phyloP scores from a whole-genome alignment of 139 green algal species.

The Chlamydomonas sphaeroides region DNA sequence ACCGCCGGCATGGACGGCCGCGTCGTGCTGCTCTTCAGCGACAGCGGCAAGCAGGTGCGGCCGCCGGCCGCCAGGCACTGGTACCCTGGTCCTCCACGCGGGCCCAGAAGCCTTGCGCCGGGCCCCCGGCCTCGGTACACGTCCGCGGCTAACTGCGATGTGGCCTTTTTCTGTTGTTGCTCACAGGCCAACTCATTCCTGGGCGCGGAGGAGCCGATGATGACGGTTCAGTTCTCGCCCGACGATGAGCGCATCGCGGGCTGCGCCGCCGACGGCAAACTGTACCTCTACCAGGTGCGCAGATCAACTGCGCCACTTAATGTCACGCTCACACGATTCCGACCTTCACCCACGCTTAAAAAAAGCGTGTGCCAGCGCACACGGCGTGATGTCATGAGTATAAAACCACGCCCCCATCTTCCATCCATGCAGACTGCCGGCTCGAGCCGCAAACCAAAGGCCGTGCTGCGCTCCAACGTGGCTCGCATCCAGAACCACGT shows the following conservation, averaged over 20 bases:
- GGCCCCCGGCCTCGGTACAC: too few relatives aligned
- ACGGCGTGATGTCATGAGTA: too few relatives aligned
- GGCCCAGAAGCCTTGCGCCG: too few relatives aligned
- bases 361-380: too few relatives aligned
- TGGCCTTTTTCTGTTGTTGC: too few relatives aligned
- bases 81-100: too few relatives aligned
- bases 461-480: constrained; percentile 45
- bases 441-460: constrained; percentile 42
- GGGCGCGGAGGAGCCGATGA: constrained; percentile 53
- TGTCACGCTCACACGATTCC: too few relatives aligned
- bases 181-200: constrained; percentile 53
- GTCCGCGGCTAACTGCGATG: too few relatives aligned
- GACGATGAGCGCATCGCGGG: constrained; percentile 56
- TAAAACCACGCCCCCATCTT: too few relatives aligned
- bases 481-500: constrained; percentile 47
- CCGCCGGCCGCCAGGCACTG: too few relatives aligned
- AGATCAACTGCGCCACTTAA: too few relatives aligned
- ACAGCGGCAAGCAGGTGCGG: constrained; percentile 64
- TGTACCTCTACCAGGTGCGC: constrained; percentile 42
- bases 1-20: constrained; percentile 48
- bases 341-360: too few relatives aligned
- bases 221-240: constrained; percentile 50
- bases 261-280: constrained; percentile 47
- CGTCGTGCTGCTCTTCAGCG: constrained; percentile 35
- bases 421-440: not conserved